Conservation (phyloP, 768 basidiomycete species). For the Goffeauzyma gilvescens region DNA sequence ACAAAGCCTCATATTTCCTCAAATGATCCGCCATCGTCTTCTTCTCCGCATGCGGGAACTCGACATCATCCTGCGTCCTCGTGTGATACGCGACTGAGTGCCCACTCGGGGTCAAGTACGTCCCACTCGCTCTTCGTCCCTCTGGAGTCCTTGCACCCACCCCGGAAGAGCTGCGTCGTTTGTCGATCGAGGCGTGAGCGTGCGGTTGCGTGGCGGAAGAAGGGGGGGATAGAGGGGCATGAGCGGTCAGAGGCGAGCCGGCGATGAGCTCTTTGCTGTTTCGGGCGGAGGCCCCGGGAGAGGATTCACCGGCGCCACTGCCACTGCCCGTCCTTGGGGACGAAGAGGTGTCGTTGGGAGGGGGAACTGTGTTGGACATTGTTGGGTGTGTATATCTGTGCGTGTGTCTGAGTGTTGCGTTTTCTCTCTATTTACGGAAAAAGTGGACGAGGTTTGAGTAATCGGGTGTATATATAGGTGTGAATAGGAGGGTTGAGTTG, state of each 20-base stretch:
- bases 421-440: too few species aligned
- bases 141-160: neutral
- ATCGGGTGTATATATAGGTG: too few species aligned
- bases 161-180: neutral
- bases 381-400: too few species aligned
- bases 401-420: too few species aligned
- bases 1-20: constrained; percentile 72
- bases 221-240: neutral
- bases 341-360: too few species aligned
- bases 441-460: too few species aligned
- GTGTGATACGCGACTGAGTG: constrained; percentile 71
- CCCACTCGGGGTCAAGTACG: constrained; percentile 50
- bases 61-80: constrained; percentile 51
- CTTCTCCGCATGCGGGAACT: constrained; percentile 79
- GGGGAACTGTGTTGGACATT: too few species aligned
- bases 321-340: too few species aligned
- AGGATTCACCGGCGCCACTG: too few species aligned
- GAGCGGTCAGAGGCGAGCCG: neutral
- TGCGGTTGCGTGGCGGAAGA: too few species aligned
- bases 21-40: constrained; percentile 86
- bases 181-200: neutral
- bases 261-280: neutral
- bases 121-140: constrained; percentile 37
- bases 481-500: too few species aligned
- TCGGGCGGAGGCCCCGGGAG: too few species aligned